Evolutionary conservation across 1,284 basidiomycete genomes (phyloP), one percentile per base, ranked within the genome.

Genomic region (Heliocybe sulcata): DNA sequence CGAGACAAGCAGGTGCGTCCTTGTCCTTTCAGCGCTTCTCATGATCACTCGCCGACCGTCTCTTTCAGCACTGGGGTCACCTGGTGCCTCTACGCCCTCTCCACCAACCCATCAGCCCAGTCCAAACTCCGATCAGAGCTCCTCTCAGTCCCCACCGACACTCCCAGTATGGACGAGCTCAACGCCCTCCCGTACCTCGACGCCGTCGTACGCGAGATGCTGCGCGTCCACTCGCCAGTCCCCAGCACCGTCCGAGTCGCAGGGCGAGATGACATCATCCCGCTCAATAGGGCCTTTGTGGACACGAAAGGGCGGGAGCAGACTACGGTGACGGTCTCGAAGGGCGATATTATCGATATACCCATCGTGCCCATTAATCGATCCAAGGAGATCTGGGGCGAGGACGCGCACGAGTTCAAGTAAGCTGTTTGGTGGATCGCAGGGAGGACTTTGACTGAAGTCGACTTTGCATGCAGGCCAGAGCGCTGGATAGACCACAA

Each of bases 101-200:
- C 82, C 0, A 72, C 75, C 42, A 59, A 80, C 52, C 79, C 75
- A 0, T 71, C 75, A 0, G 70, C 82, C 0, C 91, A 94, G 65
- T 67, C 63, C 11, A 83, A 81, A 59, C 77, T 95, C 0, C 81
- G 91, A 1, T 73, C 79, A 1, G 93, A 96, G 64, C 71, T 90
- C 0, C 61, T 74, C 11, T 63, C 69, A 0, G 62, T 83, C 8
- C 23, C 57, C 2, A 65, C 64, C 1, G 64, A 67, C n/a, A 62
- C 55, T 0, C 69, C 69, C 1, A 75, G 77, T 0, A 82, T 83
- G 79, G 84, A 85, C 14, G 75, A 83, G 51, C 71, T 87, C 19
- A 77, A 78, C 56, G 66, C 72, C 1, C 70, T 87, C 10, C 76
- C 77, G 1, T 86, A 85, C 61, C 80, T 87, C 16, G 84, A 87